Percentiles rank a stretch among this genome's conserved stretches.
These are phyloP conservation scores for Fomitopsis schrenkii DNA, from an alignment of 1,284 basidiomycete species.

Conservation along the genomic window DNA sequence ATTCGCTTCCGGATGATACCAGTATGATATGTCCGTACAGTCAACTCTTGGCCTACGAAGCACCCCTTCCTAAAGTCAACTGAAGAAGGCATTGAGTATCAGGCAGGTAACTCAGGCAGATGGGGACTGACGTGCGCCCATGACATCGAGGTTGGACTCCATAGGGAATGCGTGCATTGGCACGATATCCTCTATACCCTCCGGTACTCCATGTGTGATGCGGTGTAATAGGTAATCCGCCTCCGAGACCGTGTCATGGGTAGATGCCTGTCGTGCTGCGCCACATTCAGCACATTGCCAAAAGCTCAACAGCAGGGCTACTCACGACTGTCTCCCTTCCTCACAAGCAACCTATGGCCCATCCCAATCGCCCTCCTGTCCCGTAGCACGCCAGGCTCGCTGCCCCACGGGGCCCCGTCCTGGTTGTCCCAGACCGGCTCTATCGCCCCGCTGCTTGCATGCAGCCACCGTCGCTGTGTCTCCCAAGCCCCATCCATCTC, in stretches of 20 bases:
- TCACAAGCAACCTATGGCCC: slow-evolving; percentile 69
- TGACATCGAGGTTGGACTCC: slow-evolving; percentile 91
- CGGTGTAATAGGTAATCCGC: slow-evolving; percentile 78
- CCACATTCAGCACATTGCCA: slow-evolving; percentile 8
- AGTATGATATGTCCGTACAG: slow-evolving; percentile 94
- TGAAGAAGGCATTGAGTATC: slow-evolving; percentile 28
- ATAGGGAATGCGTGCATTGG: slow-evolving; percentile 83
- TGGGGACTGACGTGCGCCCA: slow-evolving; percentile 75
- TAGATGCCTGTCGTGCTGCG: slow-evolving; percentile 50
- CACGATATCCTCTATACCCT: slow-evolving; percentile 78
- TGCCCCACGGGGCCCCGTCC: slow-evolving; percentile 60
- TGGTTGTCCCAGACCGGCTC: slow-evolving; percentile 61
- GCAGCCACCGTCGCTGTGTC: slow-evolving; percentile 44
- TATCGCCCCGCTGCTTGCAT: slow-evolving; percentile 58
- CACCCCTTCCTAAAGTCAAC: slow-evolving; percentile 98
- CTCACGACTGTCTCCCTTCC: slow-evolving; percentile 73
- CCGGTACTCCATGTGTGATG: slow-evolving; percentile 82
- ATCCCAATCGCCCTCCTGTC: slow-evolving; percentile 78
- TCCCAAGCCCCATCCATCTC: slow-evolving; percentile 34
- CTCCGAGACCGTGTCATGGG: slow-evolving; percentile 46
- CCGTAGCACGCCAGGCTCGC: slow-evolving; percentile 41
- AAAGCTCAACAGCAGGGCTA: slow-evolving; percentile 13
- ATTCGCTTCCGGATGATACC: slow-evolving; percentile 92
- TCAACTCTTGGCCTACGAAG: slow-evolving; percentile 97
- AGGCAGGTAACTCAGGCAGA: background rate